These are phyloP conservation scores for Prunus padus DNA, from an alignment of 306 rosid species.

Conservation along the genomic window DNA sequence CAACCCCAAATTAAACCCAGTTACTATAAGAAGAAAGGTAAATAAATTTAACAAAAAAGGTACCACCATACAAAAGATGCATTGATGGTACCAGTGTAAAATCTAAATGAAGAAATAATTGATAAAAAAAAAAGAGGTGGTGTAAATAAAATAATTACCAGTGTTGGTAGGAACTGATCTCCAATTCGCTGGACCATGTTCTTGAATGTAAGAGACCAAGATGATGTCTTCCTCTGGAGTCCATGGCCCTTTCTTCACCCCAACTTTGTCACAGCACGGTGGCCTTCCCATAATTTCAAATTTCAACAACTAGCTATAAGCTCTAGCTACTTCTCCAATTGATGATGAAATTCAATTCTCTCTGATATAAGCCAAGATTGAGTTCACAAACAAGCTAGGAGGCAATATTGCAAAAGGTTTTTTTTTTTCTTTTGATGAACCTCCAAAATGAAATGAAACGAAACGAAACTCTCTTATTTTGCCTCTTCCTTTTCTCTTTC, in stretches of 20 bases:
- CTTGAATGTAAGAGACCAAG: conserved; percentile 88
- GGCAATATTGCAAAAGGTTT: not conserved
- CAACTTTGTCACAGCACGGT: conserved; percentile 81
- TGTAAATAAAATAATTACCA: conserved; percentile 35
- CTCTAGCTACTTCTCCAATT: not conserved
- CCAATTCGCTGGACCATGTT: conserved; percentile 94
- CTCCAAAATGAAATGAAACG: not conserved
- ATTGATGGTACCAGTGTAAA: not conserved
- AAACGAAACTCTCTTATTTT: not conserved
- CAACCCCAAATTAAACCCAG: conserved; percentile 1
- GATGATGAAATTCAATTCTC: not conserved
- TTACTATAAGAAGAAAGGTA: not conserved
- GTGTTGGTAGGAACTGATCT: conserved; percentile 84
- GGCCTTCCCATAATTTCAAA: conserved; percentile 68
- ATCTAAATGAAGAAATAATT: not conserved
- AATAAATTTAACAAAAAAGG: too few species aligned
- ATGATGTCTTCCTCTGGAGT: conserved; percentile 94
- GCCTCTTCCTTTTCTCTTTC: not conserved
- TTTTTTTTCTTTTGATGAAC: not conserved
- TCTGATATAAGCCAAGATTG: not conserved
- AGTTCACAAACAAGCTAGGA: not conserved
- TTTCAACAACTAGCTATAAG: not conserved
- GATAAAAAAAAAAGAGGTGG: not conserved
- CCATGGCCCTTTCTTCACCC: conserved; percentile 98
- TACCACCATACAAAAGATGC: not conserved